Conservation (phyloP, 2,329 filamentous ascomycete genomes). For the Phaeosphaeriaceae sp. region DNA sequence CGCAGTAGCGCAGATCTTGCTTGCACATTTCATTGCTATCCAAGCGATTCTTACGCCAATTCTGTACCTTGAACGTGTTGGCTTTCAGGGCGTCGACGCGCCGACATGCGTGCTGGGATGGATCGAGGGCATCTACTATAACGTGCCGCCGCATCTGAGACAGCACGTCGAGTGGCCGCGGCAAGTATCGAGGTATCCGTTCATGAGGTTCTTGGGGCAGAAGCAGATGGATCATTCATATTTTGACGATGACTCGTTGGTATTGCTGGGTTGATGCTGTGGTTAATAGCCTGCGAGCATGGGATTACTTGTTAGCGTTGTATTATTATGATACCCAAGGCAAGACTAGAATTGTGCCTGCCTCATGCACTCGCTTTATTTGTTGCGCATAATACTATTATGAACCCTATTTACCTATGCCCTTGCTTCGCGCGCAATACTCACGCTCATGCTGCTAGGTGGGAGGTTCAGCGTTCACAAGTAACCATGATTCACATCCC, state of each 20-base stretch:
- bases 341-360: not conserved
- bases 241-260: slow-evolving; percentile 12
- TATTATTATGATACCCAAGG: not conserved
- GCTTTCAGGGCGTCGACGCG: slow-evolving; percentile 43
- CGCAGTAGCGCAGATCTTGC: slow-evolving; percentile 51
- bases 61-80: slow-evolving; percentile 41
- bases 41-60: slow-evolving; percentile 56
- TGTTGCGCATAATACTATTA: not conserved
- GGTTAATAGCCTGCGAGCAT: not conserved
- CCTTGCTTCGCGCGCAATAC: no score
- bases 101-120: slow-evolving; percentile 41
- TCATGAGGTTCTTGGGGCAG: slow-evolving; percentile 36
- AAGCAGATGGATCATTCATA: slow-evolving; percentile 14
- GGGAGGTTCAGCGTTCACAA: no score
- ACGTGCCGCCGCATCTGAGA: slow-evolving; percentile 30
- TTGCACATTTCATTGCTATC: slow-evolving; percentile 58
- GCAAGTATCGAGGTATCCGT: slow-evolving; percentile 39
- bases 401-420: no score
- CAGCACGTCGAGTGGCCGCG: slow-evolving; percentile 41
- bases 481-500: no score
- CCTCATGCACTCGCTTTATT: slow-evolving; percentile 14
- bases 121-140: slow-evolving; percentile 45
- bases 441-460: no score
- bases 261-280: not conserved
- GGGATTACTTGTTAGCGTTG: not conserved